Evolutionary conservation across 495 filamentous ascomycete species (phyloP).

Genomic region (Xylaria scruposa): DNA sequence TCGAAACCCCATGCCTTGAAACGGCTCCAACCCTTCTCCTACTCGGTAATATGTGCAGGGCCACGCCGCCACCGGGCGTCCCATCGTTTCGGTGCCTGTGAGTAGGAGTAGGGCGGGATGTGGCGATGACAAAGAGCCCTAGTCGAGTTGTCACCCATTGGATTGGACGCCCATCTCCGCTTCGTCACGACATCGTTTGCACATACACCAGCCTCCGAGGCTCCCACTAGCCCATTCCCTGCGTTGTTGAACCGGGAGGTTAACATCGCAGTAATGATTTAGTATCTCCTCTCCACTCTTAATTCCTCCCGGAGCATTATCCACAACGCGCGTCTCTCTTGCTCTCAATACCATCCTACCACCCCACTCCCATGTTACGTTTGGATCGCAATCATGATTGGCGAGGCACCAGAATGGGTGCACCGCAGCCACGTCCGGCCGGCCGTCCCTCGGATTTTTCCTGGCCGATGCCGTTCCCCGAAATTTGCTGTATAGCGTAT

Average conservation of each 20-base stretch:
- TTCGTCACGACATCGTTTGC: constrained; percentile 72
- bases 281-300: constrained; percentile 80
- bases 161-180: constrained; percentile 36
- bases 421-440: constrained; percentile 77
- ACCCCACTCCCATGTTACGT: constrained; percentile 93
- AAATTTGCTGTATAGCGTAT: constrained; percentile 93
- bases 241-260: constrained; percentile 74
- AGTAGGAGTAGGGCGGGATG: constrained; percentile 5
- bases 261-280: constrained; percentile 94
- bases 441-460: constrained; percentile 71
- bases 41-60: constrained; percentile 36
- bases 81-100: constrained; percentile 23
- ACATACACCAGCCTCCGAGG: constrained; percentile 85
- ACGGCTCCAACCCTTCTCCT: background rate
- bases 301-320: constrained; percentile 61
- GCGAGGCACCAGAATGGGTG: constrained; percentile 68
- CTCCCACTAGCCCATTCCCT: constrained; percentile 89
- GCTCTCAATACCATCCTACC: constrained; percentile 76
- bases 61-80: constrained; percentile 34
- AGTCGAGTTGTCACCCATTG: constrained; percentile 23
- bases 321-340: constrained; percentile 48
- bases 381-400: constrained; percentile 94
- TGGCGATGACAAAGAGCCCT: background rate
- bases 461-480: constrained; percentile 88
- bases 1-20: background rate